Conservation (phyloP, 2,329 filamentous ascomycete species). For the Phialocephala subalpina region DNA sequence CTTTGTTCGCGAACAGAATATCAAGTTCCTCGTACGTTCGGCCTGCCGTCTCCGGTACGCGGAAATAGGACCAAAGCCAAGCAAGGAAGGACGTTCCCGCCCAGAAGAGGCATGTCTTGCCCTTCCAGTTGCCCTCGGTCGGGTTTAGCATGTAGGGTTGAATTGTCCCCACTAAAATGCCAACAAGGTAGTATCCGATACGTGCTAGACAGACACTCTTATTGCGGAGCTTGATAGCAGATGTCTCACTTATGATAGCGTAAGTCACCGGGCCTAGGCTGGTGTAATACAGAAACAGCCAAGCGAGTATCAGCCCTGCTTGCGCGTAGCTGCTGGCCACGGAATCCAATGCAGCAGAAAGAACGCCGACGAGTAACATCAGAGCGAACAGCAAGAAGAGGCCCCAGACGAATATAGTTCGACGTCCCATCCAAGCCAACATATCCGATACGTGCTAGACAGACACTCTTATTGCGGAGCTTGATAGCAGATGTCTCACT, state of each 20-base stretch:
- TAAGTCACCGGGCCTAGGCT: slow-evolving; percentile 49
- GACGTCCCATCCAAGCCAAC: slow-evolving; percentile 58
- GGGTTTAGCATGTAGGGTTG: slow-evolving; percentile 54
- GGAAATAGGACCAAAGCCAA: slow-evolving; percentile 58
- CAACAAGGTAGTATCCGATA: slow-evolving; percentile 45
- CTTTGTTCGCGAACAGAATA: slow-evolving; percentile 30
- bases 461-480: slow-evolving; percentile 44
- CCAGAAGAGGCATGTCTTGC: slow-evolving; percentile 51
- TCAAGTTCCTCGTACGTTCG: slow-evolving; percentile 40
- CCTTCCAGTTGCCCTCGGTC: slow-evolving; percentile 47
- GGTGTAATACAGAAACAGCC: slow-evolving; percentile 44
- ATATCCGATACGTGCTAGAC: slow-evolving; percentile 45
- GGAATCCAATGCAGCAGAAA: slow-evolving; percentile 28
- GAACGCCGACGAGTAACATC: slow-evolving; percentile 54
- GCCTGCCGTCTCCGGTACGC: no score
- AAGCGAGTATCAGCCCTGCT: slow-evolving; percentile 41
- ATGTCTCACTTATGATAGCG: slow-evolving; percentile 46
- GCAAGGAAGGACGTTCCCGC: slow-evolving; percentile 47
- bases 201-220: slow-evolving; percentile 42
- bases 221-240: slow-evolving; percentile 46
- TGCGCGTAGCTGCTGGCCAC: slow-evolving; percentile 30
- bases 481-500: slow-evolving; percentile 47
- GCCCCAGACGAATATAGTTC: slow-evolving; percentile 58
- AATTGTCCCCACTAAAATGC: slow-evolving; percentile 43
- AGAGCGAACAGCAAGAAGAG: slow-evolving; percentile 50